Base-by-base conservation (phyloP, 2,329 filamentous ascomycete genomes). In the Colletotrichum falcatum region DNA sequence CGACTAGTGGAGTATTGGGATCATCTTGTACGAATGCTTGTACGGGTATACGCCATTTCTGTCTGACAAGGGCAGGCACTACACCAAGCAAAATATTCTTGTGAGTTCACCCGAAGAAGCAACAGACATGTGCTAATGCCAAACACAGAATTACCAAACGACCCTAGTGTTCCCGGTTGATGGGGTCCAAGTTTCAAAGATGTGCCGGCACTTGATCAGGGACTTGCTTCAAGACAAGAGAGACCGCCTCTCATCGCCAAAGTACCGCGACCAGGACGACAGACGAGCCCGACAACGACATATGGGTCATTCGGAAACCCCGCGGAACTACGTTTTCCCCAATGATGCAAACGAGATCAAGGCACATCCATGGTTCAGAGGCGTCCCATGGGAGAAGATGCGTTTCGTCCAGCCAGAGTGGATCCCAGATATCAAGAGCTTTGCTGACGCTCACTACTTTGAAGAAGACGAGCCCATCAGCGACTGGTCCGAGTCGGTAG, bases 1-100 rank as follows among this genome's bases (percentile, higher is more conserved):
- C 81, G 95, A 98, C 81, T 98, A 89, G 94, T 98, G 93, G 95
- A 98, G 95, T 81, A 89, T 98, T 75, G 95, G 94, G 63, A 90
- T 98, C 77, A 98, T 98, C 77, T 82, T 98, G 66, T 98, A 94
- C 77, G 95, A 98, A 86, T 98, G 95, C 76, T 84, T 98, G 1
- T 98, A 96, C 78, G 95, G 95, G 0, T 92, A 91, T 72, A 98
- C 95, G 0, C 95, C 95, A 0, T 98, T 98, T 79, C 89, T 95
- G 62, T 90, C 92, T 20, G 92, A 95, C 58, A 91, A 94, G 73
- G 89, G 84, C 54, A 88, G 95, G 12, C 90, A 94, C 69, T 88
- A 92, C 74, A 98, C 95, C 2, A 98, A 98, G 79, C 84, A 90
- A 72, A 95, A 94, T 73, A 97, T 98, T 72, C 78, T 96, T 65